Evolutionary conservation across 2,329 filamentous ascomycete species (phyloP), one percentile per base, ranked within the genome.

Genomic region (Phyllosticta citrichinensis): DNA sequence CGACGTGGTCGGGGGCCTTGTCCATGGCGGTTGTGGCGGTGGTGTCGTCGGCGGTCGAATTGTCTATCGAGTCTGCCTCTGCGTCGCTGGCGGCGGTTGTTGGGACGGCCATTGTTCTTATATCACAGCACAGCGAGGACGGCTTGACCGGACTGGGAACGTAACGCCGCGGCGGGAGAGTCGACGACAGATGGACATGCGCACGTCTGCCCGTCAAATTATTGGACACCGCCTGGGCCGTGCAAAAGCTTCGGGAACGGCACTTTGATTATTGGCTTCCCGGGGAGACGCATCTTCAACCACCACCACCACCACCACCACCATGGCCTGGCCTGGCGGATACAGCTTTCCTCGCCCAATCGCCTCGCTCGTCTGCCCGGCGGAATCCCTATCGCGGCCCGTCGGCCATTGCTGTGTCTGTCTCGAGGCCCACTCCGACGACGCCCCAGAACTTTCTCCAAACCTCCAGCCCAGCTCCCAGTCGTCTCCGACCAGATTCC

Each of bases 1-100:
- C 54, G 22, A 30, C 17, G 52, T 58, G 61, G 63, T 57, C 58
- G 47, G 27, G 51, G 12, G 24, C 33, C 61, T 62, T 61, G 58
- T 47, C 52, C 54, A 60, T 60, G 27, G 53, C 24, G 35, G 52
- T 57, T 47, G 51, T 52, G 2, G 35, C 35, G 47, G 56, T 51
- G 55, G 55, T 47, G 40, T 47, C 52, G 40, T 47, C 52, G 52
- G 52, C 20, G 20, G 20, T 53, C 12, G 52, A 27, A n/a, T 19
- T 8, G 52, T 53, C 20, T 24, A 53, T 53, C 20, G 20, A 53
- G 20, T 27, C 52, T 53, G 20, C 52, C 12, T 53, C 25, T 24
- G 20, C 52, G 12, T 24, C 20, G 19, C 25, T 53, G 52, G 52
- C 9, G 52, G 14, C 11, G 52, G 20, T n/a, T n/a, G 40, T 47